phyloP scores from a whole-genome alignment of 2,329 filamentous ascomycete genomes.

The Penicillium freii region DNA sequence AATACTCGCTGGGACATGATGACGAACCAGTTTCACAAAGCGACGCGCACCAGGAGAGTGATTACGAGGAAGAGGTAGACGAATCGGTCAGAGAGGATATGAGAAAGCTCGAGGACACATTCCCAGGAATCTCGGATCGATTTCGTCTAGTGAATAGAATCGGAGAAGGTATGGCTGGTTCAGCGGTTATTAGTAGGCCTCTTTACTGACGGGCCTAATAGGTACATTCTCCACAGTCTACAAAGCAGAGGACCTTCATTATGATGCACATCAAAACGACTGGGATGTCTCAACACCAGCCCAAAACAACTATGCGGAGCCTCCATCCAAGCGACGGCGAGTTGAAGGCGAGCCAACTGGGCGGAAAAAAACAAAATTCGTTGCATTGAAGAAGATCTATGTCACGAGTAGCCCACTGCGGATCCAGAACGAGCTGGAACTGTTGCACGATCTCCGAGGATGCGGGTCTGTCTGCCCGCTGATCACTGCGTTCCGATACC shows the following conservation, averaged over 20 bases:
- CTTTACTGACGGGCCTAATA: conserved; percentile 38
- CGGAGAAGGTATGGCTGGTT: conserved; percentile 71
- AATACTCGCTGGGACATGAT: conserved; percentile 20
- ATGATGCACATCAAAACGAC: conserved; percentile 77
- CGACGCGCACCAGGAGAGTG: conserved; percentile 19
- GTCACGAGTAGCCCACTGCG: conserved; percentile 91
- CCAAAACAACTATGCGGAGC: conserved; percentile 65
- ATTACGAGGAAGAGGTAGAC: conserved; percentile 43
- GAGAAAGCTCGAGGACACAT: conserved; percentile 74
- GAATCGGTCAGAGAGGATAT: conserved; percentile 76
- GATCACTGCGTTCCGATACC: conserved; percentile 92
- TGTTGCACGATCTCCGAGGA: conserved; percentile 80
- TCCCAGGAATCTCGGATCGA: conserved; percentile 76
- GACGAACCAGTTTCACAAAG: conserved; percentile 13
- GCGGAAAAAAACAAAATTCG: conserved; percentile 66
- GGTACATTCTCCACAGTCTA: conserved; percentile 98
- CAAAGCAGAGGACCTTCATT: conserved; percentile 91
- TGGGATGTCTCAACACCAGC: conserved; percentile 74
- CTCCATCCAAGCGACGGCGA: conserved; percentile 58
- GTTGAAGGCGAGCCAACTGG: conserved; percentile 41
- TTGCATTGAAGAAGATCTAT: conserved; percentile 99
- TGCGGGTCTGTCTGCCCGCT: conserved; percentile 87
- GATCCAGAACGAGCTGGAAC: conserved; percentile 93
- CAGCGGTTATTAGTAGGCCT: neutral
- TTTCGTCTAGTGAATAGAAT: conserved; percentile 95